Evolutionary conservation across 441 rosid species (phyloP).

Genomic region (Flueggea neowawraea): DNA sequence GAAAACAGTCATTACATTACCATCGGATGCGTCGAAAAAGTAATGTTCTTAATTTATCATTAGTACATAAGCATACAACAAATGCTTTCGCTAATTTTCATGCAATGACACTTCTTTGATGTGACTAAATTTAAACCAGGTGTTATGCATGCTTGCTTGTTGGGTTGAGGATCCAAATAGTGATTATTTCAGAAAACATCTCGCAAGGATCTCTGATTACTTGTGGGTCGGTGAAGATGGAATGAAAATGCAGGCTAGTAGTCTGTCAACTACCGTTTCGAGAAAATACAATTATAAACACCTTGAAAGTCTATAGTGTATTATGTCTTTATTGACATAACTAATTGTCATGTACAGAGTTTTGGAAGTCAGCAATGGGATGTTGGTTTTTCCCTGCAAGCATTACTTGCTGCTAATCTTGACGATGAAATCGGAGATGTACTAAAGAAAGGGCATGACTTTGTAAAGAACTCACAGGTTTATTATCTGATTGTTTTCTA

Average conservation of each 20-base stretch:
- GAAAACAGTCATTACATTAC: conserved; percentile 34
- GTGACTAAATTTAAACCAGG: background rate
- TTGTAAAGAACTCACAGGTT: conserved; percentile 48
- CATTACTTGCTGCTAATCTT: conserved; percentile 33
- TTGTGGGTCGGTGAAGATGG: conserved; percentile 30
- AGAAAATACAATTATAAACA: background rate
- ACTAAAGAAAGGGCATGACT: conserved; percentile 42
- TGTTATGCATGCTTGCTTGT: conserved; percentile 18
- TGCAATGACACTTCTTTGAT: background rate
- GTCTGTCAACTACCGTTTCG: too few species aligned
- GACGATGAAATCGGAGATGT: conserved; percentile 29
- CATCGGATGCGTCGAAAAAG: conserved; percentile 31
- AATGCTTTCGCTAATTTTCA: background rate
- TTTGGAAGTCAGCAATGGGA: conserved; percentile 59
- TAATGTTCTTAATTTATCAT: background rate
- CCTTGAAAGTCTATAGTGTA: background rate
- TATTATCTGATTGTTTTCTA: background rate
- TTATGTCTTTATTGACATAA: background rate
- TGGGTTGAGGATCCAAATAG: conserved; percentile 25
- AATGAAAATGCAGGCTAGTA: conserved; percentile 23
- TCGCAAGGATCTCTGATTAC: conserved; percentile 22
- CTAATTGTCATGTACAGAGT: conserved; percentile 19
- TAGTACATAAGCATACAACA: too few species aligned
- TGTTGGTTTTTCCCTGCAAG: conserved; percentile 34
- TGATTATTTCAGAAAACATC: conserved; percentile 23